phyloP scores from a whole-genome alignment of 345 rosid species.

The Syzygium jambos region DNA sequence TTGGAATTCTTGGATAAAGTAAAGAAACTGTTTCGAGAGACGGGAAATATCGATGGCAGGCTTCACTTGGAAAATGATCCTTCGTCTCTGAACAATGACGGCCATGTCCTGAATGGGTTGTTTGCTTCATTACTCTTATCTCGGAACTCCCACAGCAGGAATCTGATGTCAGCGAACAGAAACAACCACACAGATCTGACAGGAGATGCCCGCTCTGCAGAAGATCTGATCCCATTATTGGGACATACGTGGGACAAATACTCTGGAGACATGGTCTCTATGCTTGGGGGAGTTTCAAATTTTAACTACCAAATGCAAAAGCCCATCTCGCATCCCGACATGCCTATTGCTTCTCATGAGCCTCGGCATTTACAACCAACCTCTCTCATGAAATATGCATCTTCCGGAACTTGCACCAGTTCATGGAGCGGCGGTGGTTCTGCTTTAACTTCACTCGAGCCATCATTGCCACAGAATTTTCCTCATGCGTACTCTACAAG shows the following conservation, averaged over 20 bases:
- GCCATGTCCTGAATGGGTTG: slow-evolving; percentile 35
- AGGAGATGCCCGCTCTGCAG: neutral
- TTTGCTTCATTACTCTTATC: slow-evolving; percentile 42
- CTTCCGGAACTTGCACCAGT: slow-evolving; percentile 20
- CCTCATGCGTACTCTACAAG: neutral
- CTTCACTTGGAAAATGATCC: slow-evolving; percentile 7
- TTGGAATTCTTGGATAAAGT: slow-evolving; percentile 46
- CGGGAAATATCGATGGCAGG: slow-evolving; percentile 13
- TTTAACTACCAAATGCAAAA: neutral
- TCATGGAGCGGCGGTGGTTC: slow-evolving; percentile 35
- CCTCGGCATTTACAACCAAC: neutral
- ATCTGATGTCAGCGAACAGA: slow-evolving; percentile 25
- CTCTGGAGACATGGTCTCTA: neutral
- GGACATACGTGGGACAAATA: neutral
- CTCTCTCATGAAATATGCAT: slow-evolving; percentile 6
- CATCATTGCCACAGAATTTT: slow-evolving; percentile 5
- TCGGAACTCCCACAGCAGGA: slow-evolving; percentile 18
- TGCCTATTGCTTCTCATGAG: slow-evolving; percentile 4
- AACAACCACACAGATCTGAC: slow-evolving; percentile 29
- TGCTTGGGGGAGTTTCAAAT: neutral
- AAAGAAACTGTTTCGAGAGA: slow-evolving; percentile 27
- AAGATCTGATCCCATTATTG: neutral
- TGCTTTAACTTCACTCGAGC: slow-evolving; percentile 28
- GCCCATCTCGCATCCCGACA: neutral
- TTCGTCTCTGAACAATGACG: slow-evolving; percentile 28